phyloP scores from a whole-genome alignment of 1,139 yeast species.

The Hyphopichia burtonii region DNA sequence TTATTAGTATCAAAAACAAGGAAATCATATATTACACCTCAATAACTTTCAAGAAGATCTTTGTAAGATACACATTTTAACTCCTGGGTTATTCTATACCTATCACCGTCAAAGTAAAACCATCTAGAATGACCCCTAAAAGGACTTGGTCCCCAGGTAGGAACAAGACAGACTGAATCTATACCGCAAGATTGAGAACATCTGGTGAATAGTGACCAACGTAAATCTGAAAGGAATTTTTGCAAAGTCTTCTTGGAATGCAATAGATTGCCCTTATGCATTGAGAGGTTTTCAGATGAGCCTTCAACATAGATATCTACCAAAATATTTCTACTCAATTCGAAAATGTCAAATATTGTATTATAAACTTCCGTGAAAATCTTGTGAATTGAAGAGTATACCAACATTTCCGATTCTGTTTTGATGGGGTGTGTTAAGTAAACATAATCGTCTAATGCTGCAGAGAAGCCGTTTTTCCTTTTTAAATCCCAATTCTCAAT shows the following conservation, averaged over 20 bases:
- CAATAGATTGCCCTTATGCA: slow-evolving; percentile 3
- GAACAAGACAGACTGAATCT: slow-evolving; percentile 51
- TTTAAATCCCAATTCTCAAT: slow-evolving; percentile 10
- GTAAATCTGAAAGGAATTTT: slow-evolving; percentile 11
- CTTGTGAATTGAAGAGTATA: slow-evolving; percentile 43
- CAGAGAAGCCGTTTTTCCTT: slow-evolving; percentile 17
- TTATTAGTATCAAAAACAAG: too few relatives aligned
- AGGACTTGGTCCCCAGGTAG: slow-evolving; percentile 62
- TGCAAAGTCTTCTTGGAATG: slow-evolving; percentile 6
- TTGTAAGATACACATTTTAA: slow-evolving; percentile 7
- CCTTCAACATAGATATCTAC: slow-evolving; percentile 13
- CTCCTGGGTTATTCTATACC: slow-evolving; percentile 7
- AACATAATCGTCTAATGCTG: slow-evolving; percentile 43
- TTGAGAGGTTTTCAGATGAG: slow-evolving; percentile 4
- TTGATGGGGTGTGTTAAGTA: slow-evolving; percentile 35
- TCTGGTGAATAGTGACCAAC: slow-evolving; percentile 43
- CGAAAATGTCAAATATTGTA: slow-evolving; percentile 30
- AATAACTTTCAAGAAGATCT: background rate
- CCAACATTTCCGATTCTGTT: slow-evolving; percentile 39
- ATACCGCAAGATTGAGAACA: slow-evolving; percentile 40
- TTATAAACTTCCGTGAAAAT: slow-evolving; percentile 34
- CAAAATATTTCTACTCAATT: slow-evolving; percentile 22
- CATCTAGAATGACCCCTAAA: slow-evolving; percentile 19
- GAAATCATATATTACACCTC: too few relatives aligned
- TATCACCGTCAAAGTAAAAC: slow-evolving; percentile 10